Base-by-base conservation (phyloP, 768 basidiomycete genomes). In the Hygrocybe coccinea region DNA sequence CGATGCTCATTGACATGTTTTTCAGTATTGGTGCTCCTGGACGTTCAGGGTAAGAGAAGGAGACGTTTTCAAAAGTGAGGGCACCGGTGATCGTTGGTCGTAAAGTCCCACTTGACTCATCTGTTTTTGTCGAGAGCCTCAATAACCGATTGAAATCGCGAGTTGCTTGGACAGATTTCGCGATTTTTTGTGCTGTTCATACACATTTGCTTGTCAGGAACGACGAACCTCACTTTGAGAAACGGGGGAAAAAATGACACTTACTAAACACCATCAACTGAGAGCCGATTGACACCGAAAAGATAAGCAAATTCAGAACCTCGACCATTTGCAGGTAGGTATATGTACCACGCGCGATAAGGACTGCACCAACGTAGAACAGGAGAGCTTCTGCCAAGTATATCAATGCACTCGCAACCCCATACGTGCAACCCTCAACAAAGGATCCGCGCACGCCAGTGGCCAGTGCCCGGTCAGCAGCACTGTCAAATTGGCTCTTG, bases 231-330 rank as follows among this genome's bases (percentile, higher is more conserved):
- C 15, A 45, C 21, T 41, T 41, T 56, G 35, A 43, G n/a, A n/a
- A n/a, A n/a, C n/a, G n/a, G n/a, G n/a, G n/a, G n/a, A 47, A 55
- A 12, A 48, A 57, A 56, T 50, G 22, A 48, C 35, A 84, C 90
- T 62, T 67, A 93, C 91, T 86, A 72, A 97, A 97, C n/a, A 83
- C 80, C 84, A 97, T 87, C 58, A 95, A 77, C 66, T 91, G 89
- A 19, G 88, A 84, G 0, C 92, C 92, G 56, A 97, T 94, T 11
- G 91, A 89, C 54, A 99, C 86, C 7, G 89, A 85, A 74, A 98
- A 98, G 14, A 97, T 84, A 50, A 98, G 88, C 39, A 98, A 77
- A 53, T 95, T 86, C 64, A 95, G 83, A 21, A 91, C 89, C 70
- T 95, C 83, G 33, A 95, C 81, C 89, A 97, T 91, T 63, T 86